Evolutionary conservation across 1,284 basidiomycete genomes (phyloP).

Genomic region (Trametes versicolor): DNA sequence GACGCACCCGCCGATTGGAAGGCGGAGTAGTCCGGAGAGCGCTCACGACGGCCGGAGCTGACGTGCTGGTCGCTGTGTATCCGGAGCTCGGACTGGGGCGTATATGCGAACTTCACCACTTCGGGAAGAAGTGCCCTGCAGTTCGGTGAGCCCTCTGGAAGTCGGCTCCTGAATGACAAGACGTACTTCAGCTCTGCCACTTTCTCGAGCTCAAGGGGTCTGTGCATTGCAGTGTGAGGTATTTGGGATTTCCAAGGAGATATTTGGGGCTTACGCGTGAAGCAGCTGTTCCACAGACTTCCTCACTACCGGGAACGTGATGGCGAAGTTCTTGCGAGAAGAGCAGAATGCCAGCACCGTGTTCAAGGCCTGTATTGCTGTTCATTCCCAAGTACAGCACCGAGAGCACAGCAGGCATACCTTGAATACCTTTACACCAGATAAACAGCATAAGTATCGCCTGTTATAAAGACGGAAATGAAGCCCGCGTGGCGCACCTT

Average conservation of each 20-base stretch:
- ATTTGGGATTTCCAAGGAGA: conserved; percentile 20
- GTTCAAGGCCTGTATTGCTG: conserved; percentile 76
- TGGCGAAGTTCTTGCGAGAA: conserved; percentile 84
- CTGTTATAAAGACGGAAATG: background rate
- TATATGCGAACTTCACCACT: conserved; percentile 85
- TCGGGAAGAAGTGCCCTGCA: conserved; percentile 82
- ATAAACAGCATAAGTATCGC: background rate
- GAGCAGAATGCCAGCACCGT: conserved; percentile 91
- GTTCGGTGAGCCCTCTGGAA: conserved; percentile 5
- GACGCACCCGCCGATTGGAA: conserved; percentile 29
- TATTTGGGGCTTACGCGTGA: conserved; percentile 61
- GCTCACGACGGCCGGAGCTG: conserved; percentile 32
- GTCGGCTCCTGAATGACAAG: background rate
- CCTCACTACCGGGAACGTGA: conserved; percentile 81
- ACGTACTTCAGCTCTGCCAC: conserved; percentile 88
- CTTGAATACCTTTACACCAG: conserved; percentile 34
- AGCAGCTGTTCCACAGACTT: conserved; percentile 83
- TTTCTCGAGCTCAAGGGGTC: conserved; percentile 80
- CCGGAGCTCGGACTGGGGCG: conserved; percentile 71
- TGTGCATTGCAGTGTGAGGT: conserved; percentile 40
- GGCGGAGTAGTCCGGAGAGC: conserved; percentile 53
- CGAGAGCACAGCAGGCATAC: conserved; percentile 12
- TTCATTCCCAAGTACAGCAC: background rate
- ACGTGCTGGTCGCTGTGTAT: conserved; percentile 57
- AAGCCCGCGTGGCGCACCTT: conserved; percentile 33